Evolutionary conservation across 768 basidiomycete species (phyloP).

Genomic region (Kwoniella sp.): DNA sequence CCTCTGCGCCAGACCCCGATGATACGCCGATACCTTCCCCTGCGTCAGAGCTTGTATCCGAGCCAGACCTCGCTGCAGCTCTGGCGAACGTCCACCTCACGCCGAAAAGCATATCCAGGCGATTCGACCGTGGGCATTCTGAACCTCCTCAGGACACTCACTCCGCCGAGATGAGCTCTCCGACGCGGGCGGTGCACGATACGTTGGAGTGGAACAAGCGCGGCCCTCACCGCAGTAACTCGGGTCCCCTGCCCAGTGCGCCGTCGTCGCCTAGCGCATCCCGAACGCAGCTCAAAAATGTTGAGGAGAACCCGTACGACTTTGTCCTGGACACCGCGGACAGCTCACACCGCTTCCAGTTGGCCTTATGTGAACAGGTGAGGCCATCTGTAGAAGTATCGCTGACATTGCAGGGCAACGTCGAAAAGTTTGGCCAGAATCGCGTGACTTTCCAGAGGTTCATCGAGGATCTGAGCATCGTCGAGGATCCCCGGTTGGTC

Average conservation of each 20-base stretch:
- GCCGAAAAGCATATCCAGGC: constrained; percentile 1
- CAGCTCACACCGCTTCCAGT: constrained; percentile 59
- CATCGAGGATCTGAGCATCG: constrained; percentile 61
- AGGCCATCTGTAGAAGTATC: neutral
- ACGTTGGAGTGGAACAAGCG: constrained; percentile 95
- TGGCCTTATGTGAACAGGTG: constrained; percentile 59
- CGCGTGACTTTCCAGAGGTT: constrained; percentile 65
- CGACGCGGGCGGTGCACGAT: constrained; percentile 50
- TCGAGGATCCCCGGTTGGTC: constrained; percentile 64
- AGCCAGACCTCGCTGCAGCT: constrained; percentile 10
- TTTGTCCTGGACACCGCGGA: constrained; percentile 66
- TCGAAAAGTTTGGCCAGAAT: constrained; percentile 60
- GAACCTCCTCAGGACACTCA: constrained; percentile 30
- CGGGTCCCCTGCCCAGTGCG: neutral
- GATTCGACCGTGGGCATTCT: constrained; percentile 30
- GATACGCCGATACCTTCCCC: constrained; percentile 33
- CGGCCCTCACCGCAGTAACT: constrained; percentile 54
- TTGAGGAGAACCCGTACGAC: constrained; percentile 59
- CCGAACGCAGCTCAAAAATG: constrained; percentile 54
- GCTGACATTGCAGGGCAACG: constrained; percentile 55
- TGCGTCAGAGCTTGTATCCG: constrained; percentile 10
- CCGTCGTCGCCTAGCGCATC: neutral
- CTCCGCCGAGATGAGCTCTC: constrained; percentile 3
- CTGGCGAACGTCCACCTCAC: constrained; percentile 8
- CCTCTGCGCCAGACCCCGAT: constrained; percentile 45